Evolutionary conservation across 371 early-diverging fungal genomes (phyloP), one percentile per base, ranked within the genome.

Genomic region (Zychaea mexicana): DNA sequence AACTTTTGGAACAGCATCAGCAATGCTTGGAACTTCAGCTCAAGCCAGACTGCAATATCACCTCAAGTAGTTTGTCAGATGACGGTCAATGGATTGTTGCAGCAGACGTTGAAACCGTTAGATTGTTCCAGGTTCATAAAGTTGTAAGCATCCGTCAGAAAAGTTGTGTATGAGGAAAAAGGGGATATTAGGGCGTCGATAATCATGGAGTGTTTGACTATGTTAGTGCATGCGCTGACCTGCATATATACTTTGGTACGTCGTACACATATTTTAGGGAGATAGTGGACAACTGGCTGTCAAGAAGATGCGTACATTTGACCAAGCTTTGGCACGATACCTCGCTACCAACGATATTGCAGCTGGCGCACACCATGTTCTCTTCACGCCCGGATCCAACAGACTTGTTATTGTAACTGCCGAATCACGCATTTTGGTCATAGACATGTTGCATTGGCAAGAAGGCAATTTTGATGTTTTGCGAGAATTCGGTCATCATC

Each of bases 41-140:
- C 19, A 87, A 84, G 59, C 78, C 78, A 30, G 85, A 79, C 10
- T 77, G 79, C 39, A 88, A 92, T 69, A 79, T 92, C 38, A 85
- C 87, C 5, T 83, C 92, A 31, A 84, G 89, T 62, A 86, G 91
- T 1, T 80, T 97, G 17, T 95, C 98, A 17, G 82, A 88, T 61
- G 87, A 95, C 72, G 96, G 94, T 5, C 69, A 81, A 13, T 93
- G 94, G 90, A 86, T 97, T 62, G 93, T 92, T 3, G 90, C 90
- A 4, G 87, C 95, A 24, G 94, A 94, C 68, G 85, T 90, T 21
- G 88, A 92, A 54, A 77, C 83, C 60, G 81, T 90, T 26, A 83
- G 87, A 66, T 72, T 96, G 6, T 94, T 93, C 80, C 76, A 82
- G 30, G 69, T 93, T n/a, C 71, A 72, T 15, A 72, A 85, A 62